phyloP scores from a whole-genome alignment of 148 eudicot species.

The Fagopyrum esculentum region DNA sequence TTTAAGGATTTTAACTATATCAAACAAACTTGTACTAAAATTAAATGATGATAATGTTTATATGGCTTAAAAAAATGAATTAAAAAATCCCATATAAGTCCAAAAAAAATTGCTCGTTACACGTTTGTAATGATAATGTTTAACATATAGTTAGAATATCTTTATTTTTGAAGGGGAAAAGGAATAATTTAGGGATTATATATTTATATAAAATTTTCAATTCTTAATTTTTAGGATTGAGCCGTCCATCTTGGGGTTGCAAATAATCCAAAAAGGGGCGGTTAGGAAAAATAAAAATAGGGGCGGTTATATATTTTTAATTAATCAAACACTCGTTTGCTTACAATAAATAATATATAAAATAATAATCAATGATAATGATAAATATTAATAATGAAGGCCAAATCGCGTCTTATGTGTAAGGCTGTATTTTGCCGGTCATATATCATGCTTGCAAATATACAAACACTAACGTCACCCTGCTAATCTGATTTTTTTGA shows the following conservation, averaged over 20 bases:
- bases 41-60: no score
- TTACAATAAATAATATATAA: background rate
- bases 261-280: background rate
- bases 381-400: background rate
- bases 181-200: no score
- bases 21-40: no score
- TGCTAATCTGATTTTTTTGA: background rate
- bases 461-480: background rate
- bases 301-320: background rate
- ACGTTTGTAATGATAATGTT: background rate
- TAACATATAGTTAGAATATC: background rate
- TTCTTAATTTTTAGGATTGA: background rate
- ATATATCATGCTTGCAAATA: background rate
- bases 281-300: background rate
- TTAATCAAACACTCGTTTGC: background rate
- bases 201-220: background rate
- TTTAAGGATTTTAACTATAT: no score
- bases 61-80: no score
- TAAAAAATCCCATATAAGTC: no score
- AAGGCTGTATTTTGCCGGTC: background rate
- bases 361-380: background rate
- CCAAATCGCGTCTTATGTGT: background rate
- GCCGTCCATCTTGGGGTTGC: background rate
- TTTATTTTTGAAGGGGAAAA: background rate
- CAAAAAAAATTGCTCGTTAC: background rate